These are phyloP conservation scores for Dissophora ornata DNA, from an alignment of 192 early-diverging fungal genomes.

Conservation along the genomic window DNA sequence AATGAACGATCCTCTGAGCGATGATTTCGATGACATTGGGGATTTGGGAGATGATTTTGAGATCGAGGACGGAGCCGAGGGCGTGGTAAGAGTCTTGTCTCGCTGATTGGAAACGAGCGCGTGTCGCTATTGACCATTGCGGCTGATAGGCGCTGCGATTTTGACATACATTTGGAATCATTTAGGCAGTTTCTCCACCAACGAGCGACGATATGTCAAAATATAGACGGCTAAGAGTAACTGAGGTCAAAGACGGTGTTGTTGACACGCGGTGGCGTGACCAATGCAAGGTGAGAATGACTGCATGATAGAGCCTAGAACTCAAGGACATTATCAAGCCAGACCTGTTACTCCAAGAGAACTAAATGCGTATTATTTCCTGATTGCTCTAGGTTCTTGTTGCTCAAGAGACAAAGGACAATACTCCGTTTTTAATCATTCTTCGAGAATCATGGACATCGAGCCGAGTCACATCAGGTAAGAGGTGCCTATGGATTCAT, in stretches of 20 bases:
- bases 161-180: no score
- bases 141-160: no score
- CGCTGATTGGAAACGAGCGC: no score
- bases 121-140: no score
- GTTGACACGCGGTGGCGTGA: slow-evolving; percentile 12
- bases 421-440: slow-evolving; percentile 1
- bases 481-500: no score
- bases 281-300: slow-evolving; percentile 22
- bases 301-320: no score
- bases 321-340: no score
- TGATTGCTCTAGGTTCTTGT: slow-evolving; percentile 18
- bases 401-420: background rate
- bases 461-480: slow-evolving; percentile 13
- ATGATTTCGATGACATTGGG: slow-evolving; percentile 42
- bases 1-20: no score
- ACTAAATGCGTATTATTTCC: background rate
- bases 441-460: slow-evolving; percentile 28
- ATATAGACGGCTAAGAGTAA: slow-evolving; percentile 26
- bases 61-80: background rate
- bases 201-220: slow-evolving; percentile 13
- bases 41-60: slow-evolving; percentile 34
- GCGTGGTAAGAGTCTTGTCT: background rate
- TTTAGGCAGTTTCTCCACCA: background rate
- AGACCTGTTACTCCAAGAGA: no score
- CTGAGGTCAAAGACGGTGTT: slow-evolving; percentile 8